These are phyloP conservation scores for Phytophthora ohioensis DNA, from an alignment of 352 stramenopile genomes.

Conservation along the genomic window DNA sequence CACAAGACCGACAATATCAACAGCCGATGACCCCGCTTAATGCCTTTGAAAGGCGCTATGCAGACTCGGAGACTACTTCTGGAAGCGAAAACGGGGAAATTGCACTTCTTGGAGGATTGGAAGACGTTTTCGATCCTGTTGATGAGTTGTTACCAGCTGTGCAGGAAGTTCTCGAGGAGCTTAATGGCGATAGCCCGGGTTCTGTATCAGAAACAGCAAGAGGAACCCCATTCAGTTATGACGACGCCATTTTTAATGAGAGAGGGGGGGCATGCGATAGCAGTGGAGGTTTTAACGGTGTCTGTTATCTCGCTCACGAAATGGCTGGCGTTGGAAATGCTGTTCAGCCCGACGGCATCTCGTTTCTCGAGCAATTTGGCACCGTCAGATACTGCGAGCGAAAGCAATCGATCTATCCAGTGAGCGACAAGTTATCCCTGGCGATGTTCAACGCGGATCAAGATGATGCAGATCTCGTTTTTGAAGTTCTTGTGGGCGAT, in stretches of 20 bases:
- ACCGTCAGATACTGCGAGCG: constrained; percentile 51
- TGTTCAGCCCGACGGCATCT: neutral
- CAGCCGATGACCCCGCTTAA: too few relatives aligned
- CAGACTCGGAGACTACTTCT: neutral
- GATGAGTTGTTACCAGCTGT: constrained; percentile 16
- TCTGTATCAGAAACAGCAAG: too few relatives aligned
- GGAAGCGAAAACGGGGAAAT: constrained; percentile 36
- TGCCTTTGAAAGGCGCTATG: too few relatives aligned
- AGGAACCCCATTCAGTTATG: too few relatives aligned
- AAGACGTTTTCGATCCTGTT: constrained; percentile 43
- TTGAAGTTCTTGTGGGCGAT: constrained; percentile 50
- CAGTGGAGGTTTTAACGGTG: too few relatives aligned
- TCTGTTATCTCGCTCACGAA: neutral
- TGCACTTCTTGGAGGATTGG: constrained; percentile 30
- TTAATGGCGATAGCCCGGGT: too few relatives aligned
- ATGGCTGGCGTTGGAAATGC: neutral
- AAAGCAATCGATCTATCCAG: constrained; percentile 43
- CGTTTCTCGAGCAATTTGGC: constrained; percentile 46
- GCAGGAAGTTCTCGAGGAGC: too few relatives aligned
- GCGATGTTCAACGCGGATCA: constrained; percentile 49
- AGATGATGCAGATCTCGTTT: constrained; percentile 53
- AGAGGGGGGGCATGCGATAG: too few relatives aligned
- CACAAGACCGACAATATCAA: too few relatives aligned
- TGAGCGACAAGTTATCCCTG: constrained; percentile 42
- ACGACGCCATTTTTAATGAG: too few relatives aligned